These are phyloP conservation scores for Sugiyamaella novakii DNA, from an alignment of 1,139 yeast species.

Conservation along the genomic window DNA sequence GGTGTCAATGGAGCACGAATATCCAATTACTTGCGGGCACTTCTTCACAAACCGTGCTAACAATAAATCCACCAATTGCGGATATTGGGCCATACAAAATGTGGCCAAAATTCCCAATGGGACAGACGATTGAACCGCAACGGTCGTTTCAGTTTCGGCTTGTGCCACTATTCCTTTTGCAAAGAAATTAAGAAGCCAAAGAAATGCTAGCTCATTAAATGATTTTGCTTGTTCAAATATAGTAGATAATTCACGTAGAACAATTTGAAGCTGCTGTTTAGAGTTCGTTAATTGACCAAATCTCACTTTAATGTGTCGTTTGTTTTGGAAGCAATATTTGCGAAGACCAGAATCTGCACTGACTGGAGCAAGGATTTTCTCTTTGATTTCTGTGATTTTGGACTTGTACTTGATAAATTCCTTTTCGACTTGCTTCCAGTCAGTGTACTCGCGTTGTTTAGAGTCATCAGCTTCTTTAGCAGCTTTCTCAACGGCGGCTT, in stretches of 20 bases:
- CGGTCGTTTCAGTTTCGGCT: constrained; percentile 90
- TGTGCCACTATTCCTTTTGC: constrained; percentile 87
- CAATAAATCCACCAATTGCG: constrained; percentile 67
- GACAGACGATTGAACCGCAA: constrained; percentile 72
- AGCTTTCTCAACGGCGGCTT: constrained; percentile 22
- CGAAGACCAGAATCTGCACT: constrained; percentile 44
- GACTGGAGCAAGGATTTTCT: constrained; percentile 46
- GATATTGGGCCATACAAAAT: constrained; percentile 56
- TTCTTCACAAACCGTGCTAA: constrained; percentile 85
- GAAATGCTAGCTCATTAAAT: constrained; percentile 53
- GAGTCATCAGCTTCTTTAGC: constrained; percentile 27
- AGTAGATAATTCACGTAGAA: constrained; percentile 52
- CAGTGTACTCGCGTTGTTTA: constrained; percentile 24
- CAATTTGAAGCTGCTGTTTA: constrained; percentile 54
- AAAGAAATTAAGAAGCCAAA: constrained; percentile 77
- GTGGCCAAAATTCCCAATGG: constrained; percentile 75
- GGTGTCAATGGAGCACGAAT: constrained; percentile 68
- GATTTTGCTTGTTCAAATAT: constrained; percentile 48
- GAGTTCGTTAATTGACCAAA: constrained; percentile 90
- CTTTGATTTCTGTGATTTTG: constrained; percentile 62
- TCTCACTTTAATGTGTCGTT: constrained; percentile 80
- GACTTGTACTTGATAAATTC: constrained; percentile 47
- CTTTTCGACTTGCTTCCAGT: constrained; percentile 22
- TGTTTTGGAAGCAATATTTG: constrained; percentile 46
- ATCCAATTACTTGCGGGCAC: constrained; percentile 88